Evolutionary conservation across 2,329 filamentous ascomycete genomes (phyloP), one percentile per base, ranked within the genome.

Genomic region (Colletotrichum sp.): DNA sequence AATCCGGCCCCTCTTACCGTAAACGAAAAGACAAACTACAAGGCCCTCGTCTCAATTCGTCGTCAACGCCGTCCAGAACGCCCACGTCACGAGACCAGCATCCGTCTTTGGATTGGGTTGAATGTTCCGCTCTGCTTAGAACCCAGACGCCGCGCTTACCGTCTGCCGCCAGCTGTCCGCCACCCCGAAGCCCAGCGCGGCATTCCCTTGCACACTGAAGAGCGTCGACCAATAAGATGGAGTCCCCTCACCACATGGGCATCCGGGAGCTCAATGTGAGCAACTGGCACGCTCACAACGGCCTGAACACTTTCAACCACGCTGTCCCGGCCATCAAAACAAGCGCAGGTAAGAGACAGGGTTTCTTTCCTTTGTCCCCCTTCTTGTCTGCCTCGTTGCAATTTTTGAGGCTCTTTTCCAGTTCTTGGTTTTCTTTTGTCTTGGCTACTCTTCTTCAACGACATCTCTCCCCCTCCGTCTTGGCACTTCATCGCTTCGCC

Each of bases 241-340:
- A 81, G 77, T 78, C 73, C 62, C 81, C 81, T 49, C 79, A 82
- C 77, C 84, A 86, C 81, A 83, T 85, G 79, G 82, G 82, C 75
- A 84, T 89, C 80, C 84, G 86, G 79, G 88, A 90, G 85, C 86
- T 90, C 78, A 86, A 90, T 79, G 82, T 91, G 79, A 87, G 87
- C 78, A 83, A 85, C 71, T 88, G 85, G 77, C 84, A 87, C 72
- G 84, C 86, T 60, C 74, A 76, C 74, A 87, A 85, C 78, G 88
- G 88, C 66, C 86, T 91, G 78, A 87, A 91, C 82, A 87, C 87
- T 79, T 87, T 92, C 83, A 91, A 89, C 75, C 82, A 85, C 81
- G 85, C 88, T 55, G 88, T 92, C 57, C 90, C 91, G 4, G 91
- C 88, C 36, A 84, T 92, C 70, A 91, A 89, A 81, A 91, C 90